A percentile compares a stretch with the other conserved stretches of the same genome.
Conservation (phyloP, 495 filamentous ascomycete species). For the Penicillium manginii region DNA sequence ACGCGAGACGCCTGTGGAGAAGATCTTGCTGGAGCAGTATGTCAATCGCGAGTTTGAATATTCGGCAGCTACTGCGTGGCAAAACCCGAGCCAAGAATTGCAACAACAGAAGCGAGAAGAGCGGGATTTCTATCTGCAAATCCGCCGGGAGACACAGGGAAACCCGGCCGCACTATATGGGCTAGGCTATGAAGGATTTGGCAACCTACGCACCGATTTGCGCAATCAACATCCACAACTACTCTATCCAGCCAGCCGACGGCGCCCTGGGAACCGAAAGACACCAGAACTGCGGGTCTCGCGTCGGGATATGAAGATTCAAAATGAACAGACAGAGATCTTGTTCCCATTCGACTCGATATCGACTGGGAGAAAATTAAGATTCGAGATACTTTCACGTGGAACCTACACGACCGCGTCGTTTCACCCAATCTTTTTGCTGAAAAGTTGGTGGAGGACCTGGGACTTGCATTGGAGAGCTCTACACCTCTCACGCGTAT, state of each 20-base stretch:
- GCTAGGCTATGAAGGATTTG: constrained; percentile 85
- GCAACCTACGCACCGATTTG: constrained; percentile 79
- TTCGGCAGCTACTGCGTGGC: constrained; percentile 52
- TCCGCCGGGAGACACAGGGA: constrained; percentile 51
- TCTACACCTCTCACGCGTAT: constrained; percentile 69
- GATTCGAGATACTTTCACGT: constrained; percentile 96
- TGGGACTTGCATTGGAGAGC: constrained; percentile 73
- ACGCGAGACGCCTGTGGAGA: constrained; percentile 48
- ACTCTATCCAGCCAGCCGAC: constrained; percentile 75
- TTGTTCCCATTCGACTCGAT: constrained; percentile 89
- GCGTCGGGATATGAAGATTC: constrained; percentile 76
- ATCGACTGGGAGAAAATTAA: constrained; percentile 96
- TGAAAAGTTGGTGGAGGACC: constrained; percentile 87
- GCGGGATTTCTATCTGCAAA: constrained; percentile 52
- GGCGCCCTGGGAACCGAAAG: constrained; percentile 72
- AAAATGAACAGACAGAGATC: constrained; percentile 86
- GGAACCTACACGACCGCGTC: constrained; percentile 92
- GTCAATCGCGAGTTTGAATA: constrained; percentile 76
- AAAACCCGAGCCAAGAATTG: constrained; percentile 51
- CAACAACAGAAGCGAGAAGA: constrained; percentile 58
- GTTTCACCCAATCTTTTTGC: constrained; percentile 80
- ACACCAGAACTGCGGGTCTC: constrained; percentile 70
- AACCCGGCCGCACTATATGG: constrained; percentile 72
- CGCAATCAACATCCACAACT: constrained; percentile 57
- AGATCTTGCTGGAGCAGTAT: constrained; percentile 73